These are phyloP conservation scores for Colletotrichum sp. DNA, from an alignment of 2,329 filamentous ascomycete species.

Conservation along the genomic window DNA sequence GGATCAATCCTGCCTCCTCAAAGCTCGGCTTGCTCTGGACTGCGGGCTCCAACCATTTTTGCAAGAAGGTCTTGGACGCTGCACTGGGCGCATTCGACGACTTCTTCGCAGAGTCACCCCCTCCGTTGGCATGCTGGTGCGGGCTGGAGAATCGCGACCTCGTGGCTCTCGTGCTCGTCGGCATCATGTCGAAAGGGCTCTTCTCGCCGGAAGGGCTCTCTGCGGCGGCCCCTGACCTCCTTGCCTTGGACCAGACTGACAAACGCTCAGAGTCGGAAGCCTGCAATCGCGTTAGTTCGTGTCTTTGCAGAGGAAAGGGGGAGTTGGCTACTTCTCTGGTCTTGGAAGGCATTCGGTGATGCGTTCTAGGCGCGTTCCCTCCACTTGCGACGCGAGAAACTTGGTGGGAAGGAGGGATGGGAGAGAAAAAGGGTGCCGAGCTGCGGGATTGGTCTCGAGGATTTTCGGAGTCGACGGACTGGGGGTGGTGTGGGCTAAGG, in stretches of 20 bases:
- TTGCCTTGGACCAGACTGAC: slow-evolving; percentile 15
- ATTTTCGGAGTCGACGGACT: slow-evolving; percentile 27
- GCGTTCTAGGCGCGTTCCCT: slow-evolving; percentile 27
- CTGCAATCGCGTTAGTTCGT: slow-evolving; percentile 17
- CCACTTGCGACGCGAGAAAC: slow-evolving; percentile 27
- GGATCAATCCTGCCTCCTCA: slow-evolving; percentile 76
- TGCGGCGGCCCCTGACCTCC: slow-evolving; percentile 21
- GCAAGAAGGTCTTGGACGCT: slow-evolving; percentile 53
- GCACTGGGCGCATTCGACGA: slow-evolving; percentile 37
- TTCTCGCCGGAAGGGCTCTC: slow-evolving; percentile 17
- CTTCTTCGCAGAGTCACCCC: slow-evolving; percentile 12
- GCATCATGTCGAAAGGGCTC: slow-evolving; percentile 35
- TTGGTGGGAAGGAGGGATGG: slow-evolving; percentile 18
- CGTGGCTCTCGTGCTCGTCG: slow-evolving; percentile 52
- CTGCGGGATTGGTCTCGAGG: slow-evolving; percentile 23
- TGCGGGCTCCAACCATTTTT: slow-evolving; percentile 63
- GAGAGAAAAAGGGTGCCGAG: slow-evolving; percentile 25
- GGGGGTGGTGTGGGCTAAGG: slow-evolving; percentile 23
- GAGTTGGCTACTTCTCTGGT: slow-evolving; percentile 24
- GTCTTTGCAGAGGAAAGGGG: neutral
- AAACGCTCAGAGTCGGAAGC: slow-evolving; percentile 15
- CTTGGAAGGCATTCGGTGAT: slow-evolving; percentile 23
- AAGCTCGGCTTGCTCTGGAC: slow-evolving; percentile 72
- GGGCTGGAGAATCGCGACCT: slow-evolving; percentile 65
- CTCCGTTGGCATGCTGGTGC: slow-evolving; percentile 37